Evolutionary conservation across 495 filamentous ascomycete species (phyloP).

Genomic region (Neurospora sp.): DNA sequence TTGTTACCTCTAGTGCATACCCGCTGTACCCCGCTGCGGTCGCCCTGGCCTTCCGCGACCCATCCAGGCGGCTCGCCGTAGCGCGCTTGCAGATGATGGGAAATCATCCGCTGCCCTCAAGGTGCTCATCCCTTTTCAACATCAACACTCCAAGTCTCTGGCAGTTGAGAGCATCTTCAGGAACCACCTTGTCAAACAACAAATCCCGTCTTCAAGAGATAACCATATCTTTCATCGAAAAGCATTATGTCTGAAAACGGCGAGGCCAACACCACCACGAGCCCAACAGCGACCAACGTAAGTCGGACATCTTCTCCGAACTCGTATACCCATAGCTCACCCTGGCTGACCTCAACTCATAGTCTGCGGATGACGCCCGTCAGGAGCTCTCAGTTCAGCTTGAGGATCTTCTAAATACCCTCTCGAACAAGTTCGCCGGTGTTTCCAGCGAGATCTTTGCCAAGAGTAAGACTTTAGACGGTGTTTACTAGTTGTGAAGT

Average conservation of each 20-base stretch:
- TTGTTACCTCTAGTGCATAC: background rate
- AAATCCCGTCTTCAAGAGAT: no score
- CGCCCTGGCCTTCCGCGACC: no score
- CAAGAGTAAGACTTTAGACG: slow-evolving; percentile 53
- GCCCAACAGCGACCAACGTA: slow-evolving; percentile 21
- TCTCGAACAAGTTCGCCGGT: slow-evolving; percentile 73
- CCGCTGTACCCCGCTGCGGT: background rate
- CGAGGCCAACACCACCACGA: slow-evolving; percentile 12
- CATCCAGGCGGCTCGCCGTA: background rate
- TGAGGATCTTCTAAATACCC: slow-evolving; percentile 73
- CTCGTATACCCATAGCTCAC: background rate
- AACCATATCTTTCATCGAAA: background rate
- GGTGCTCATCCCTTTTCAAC: background rate
- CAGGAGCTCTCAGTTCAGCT: slow-evolving; percentile 67
- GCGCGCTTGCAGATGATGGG: background rate
- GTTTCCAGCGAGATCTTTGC: slow-evolving; percentile 77
- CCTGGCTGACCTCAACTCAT: background rate
- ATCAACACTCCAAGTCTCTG: background rate
- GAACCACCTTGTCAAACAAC: background rate
- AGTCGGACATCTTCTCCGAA: slow-evolving; percentile 5
- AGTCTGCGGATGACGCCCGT: slow-evolving; percentile 29
- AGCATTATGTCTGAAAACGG: slow-evolving; percentile 22
- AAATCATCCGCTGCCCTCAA: background rate
- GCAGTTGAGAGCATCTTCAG: background rate
- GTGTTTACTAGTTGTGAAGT: background rate